Evolutionary conservation across 1,284 basidiomycete species (phyloP).

Genomic region (Puccinia triticina): DNA sequence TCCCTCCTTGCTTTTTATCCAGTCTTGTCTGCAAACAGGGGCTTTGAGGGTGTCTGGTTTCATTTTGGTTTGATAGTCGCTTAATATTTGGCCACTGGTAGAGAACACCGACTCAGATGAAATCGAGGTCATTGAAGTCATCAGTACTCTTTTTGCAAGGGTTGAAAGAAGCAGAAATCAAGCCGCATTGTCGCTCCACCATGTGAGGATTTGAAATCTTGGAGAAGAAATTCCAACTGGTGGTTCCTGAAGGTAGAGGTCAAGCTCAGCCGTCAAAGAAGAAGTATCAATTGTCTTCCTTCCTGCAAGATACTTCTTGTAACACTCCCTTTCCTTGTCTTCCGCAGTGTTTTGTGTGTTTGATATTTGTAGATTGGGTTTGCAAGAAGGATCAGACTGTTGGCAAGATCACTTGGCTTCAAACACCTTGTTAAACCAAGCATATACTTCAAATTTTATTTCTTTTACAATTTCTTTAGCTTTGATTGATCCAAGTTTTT

Average conservation of each 20-base stretch:
- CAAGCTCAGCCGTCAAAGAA: neutral
- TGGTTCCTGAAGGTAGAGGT: too few relatives aligned
- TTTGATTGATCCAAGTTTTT: neutral
- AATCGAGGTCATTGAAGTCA: conserved; percentile 13
- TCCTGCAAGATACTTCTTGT: neutral
- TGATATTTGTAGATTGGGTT: neutral
- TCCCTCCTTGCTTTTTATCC: neutral
- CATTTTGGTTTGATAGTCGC: neutral
- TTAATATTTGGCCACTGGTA: conserved; percentile 6
- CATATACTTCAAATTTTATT: neutral
- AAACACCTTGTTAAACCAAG: neutral
- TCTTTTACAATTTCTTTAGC: neutral
- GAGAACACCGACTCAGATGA: neutral
- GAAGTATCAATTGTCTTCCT: neutral
- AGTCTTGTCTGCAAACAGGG: neutral
- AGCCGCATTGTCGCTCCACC: neutral
- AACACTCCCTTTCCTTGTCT: neutral
- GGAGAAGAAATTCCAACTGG: neutral
- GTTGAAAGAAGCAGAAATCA: neutral
- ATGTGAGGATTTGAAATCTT: neutral
- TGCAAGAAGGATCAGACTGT: too few relatives aligned
- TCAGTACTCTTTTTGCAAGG: neutral
- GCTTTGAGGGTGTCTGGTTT: conserved; percentile 11
- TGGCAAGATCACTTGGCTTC: neutral
- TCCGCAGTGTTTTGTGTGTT: neutral